These are phyloP conservation scores for Salicornia ramosissima DNA, from an alignment of 148 eudicot species.

Conservation along the genomic window DNA sequence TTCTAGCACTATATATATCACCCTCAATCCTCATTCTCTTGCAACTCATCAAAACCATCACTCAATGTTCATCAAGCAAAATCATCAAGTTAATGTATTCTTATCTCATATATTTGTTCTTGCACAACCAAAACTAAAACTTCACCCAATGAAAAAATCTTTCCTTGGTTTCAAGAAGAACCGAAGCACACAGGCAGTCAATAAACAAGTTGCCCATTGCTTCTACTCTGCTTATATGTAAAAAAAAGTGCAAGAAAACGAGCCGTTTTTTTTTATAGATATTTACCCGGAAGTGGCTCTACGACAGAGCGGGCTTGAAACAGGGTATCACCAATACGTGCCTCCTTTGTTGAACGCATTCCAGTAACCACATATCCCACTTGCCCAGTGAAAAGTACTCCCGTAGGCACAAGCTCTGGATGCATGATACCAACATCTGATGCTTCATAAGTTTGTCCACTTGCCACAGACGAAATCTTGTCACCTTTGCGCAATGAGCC, in stretches of 20 bases:
- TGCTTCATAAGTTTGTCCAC: slow-evolving; percentile 80
- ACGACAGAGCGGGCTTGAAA: slow-evolving; percentile 51
- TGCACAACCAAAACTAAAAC: background rate
- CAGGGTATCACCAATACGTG: slow-evolving; percentile 92
- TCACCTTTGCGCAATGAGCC: slow-evolving; percentile 82
- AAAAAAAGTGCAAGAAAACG: background rate
- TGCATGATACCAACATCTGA: slow-evolving; percentile 95
- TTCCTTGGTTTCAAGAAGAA: background rate
- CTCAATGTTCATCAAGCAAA: background rate
- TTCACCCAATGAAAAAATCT: background rate
- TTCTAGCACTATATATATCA: too few relatives aligned
- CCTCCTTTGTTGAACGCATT: slow-evolving; percentile 96
- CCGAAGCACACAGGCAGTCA: background rate
- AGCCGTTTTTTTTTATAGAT: background rate
- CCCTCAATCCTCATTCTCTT: background rate
- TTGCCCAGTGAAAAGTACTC: slow-evolving; percentile 87
- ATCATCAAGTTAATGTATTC: background rate
- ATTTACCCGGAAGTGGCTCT: slow-evolving; percentile 86
- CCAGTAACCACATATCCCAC: slow-evolving; percentile 94
- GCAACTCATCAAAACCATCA: background rate
- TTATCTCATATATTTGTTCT: background rate
- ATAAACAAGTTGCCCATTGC: background rate
- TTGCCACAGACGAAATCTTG: slow-evolving; percentile 80
- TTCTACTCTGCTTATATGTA: background rate
- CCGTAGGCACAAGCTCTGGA: slow-evolving; percentile 87